These are phyloP conservation scores for Solanum hybrid DNA, from an alignment of 305 asterid species.

Conservation along the genomic window DNA sequence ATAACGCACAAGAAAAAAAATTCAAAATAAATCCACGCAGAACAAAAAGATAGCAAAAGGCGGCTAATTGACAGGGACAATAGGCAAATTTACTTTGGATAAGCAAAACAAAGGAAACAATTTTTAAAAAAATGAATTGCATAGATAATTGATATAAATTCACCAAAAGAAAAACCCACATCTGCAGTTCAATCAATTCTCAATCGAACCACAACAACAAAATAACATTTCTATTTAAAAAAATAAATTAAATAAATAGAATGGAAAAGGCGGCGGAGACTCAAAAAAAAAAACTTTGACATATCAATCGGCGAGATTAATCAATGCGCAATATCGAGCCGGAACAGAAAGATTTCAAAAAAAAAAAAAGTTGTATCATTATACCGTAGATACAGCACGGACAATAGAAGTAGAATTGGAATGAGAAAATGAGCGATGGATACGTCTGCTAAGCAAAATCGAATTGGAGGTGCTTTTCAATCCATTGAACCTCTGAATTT, in stretches of 20 bases:
- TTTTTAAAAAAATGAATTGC: background rate
- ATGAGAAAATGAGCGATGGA: conserved; percentile 15
- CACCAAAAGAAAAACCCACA: background rate
- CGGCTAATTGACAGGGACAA: background rate
- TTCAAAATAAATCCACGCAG: background rate
- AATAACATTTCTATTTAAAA: background rate
- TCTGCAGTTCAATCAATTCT: background rate
- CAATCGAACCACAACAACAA: background rate
- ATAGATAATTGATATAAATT: background rate
- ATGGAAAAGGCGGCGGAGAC: background rate
- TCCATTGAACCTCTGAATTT: conserved; percentile 37
- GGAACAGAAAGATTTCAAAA: background rate
- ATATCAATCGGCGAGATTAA: background rate
- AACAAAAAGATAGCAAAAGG: background rate
- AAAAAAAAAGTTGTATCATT: background rate
- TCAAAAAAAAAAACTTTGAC: background rate
- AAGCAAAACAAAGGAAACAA: background rate
- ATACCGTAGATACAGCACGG: conserved; percentile 69
- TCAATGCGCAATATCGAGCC: background rate
- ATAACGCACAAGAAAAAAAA: background rate
- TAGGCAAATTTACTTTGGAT: background rate
- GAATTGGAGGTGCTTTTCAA: conserved; percentile 39
- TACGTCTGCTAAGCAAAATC: conserved; percentile 41
- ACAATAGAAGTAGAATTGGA: conserved; percentile 22
- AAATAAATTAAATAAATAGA: background rate